Percentiles rank a stretch among this genome's conserved stretches.
phyloP scores from a whole-genome alignment of 108 stramenopile species.

The Thalassiosira profunda region DNA sequence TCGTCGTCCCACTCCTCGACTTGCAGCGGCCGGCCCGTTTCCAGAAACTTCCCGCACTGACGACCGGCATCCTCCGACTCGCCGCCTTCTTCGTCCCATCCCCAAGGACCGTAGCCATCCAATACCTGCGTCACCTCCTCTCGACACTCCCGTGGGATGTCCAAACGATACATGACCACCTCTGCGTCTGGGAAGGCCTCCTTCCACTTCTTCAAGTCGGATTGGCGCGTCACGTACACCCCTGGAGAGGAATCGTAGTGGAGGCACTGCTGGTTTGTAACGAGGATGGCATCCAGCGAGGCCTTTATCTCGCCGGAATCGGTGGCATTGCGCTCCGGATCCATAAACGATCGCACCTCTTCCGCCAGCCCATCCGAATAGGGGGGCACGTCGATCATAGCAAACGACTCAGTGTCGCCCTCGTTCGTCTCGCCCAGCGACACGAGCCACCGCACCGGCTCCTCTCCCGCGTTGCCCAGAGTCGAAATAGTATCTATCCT shows the following conservation, averaged over 20 bases:
- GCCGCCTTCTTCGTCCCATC: slow-evolving; percentile 20
- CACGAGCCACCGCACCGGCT: slow-evolving; percentile 47
- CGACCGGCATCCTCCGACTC: too few species aligned
- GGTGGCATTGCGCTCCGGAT: slow-evolving; percentile 28
- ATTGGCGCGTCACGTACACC: slow-evolving; percentile 62
- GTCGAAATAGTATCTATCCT: slow-evolving; percentile 51
- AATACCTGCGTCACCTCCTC: slow-evolving; percentile 66
- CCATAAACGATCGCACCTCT: slow-evolving; percentile 72
- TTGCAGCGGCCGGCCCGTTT: slow-evolving; percentile 68
- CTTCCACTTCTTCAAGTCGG: slow-evolving; percentile 72
- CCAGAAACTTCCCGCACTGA: slow-evolving; percentile 60
- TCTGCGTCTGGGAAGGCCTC: slow-evolving; percentile 63
- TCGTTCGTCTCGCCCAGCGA: too few species aligned
- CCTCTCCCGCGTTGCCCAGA: slow-evolving; percentile 39
- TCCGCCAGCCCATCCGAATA: slow-evolving; percentile 70
- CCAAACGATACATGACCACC: slow-evolving; percentile 72
- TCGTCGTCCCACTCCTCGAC: slow-evolving; percentile 75
- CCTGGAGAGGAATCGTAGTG: slow-evolving; percentile 79
- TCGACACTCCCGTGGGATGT: slow-evolving; percentile 82
- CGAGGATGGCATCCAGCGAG: slow-evolving; percentile 57
- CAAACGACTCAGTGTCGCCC: too few species aligned
- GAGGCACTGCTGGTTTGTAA: slow-evolving; percentile 74
- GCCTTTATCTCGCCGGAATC: too few species aligned
- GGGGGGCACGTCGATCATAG: slow-evolving; percentile 85
- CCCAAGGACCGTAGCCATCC: slow-evolving; percentile 92